phyloP scores from a whole-genome alignment of 75 land plant genomes.

The Isoetes taiwanensis region DNA sequence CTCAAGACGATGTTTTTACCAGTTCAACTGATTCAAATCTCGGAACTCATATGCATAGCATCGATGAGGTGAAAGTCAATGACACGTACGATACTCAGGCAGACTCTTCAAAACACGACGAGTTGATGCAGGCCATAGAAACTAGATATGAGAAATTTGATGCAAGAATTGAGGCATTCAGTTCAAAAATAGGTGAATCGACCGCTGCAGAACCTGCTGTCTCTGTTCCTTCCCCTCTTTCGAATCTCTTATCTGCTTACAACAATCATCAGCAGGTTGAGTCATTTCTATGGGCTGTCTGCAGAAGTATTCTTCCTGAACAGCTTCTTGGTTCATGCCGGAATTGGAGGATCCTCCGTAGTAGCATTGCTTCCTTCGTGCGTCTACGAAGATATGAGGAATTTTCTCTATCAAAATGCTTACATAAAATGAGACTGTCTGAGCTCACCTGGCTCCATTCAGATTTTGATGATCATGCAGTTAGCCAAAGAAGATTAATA shows the following conservation, averaged over 20 bases:
- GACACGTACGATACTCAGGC: not conserved
- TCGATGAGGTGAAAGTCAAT: not conserved
- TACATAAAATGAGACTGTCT: slow-evolving; percentile 40
- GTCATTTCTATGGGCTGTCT: slow-evolving; percentile 69
- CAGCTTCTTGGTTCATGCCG: slow-evolving; percentile 47
- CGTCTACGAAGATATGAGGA: slow-evolving; percentile 57
- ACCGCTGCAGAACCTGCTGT: too few species aligned
- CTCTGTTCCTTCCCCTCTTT: not conserved
- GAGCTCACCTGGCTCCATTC: slow-evolving; percentile 22
- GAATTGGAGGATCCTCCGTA: slow-evolving; percentile 57
- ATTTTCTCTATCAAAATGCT: slow-evolving; percentile 44
- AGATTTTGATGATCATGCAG: not conserved
- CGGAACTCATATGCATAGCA: too few species aligned
- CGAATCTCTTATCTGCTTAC: not conserved
- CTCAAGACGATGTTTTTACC: not conserved
- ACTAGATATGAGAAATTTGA: not conserved
- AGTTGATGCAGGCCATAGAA: not conserved
- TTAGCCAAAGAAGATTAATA: slow-evolving; percentile 20
- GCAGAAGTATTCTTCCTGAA: slow-evolving; percentile 54
- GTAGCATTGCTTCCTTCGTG: slow-evolving; percentile 54
- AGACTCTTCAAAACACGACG: not conserved
- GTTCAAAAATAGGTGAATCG: not conserved
- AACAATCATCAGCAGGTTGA: slow-evolving; percentile 52
- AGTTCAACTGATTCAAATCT: not conserved
- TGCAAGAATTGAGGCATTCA: not conserved